phyloP scores from a whole-genome alignment of 208 protist genomes.

The Trypanosoma mega region DNA sequence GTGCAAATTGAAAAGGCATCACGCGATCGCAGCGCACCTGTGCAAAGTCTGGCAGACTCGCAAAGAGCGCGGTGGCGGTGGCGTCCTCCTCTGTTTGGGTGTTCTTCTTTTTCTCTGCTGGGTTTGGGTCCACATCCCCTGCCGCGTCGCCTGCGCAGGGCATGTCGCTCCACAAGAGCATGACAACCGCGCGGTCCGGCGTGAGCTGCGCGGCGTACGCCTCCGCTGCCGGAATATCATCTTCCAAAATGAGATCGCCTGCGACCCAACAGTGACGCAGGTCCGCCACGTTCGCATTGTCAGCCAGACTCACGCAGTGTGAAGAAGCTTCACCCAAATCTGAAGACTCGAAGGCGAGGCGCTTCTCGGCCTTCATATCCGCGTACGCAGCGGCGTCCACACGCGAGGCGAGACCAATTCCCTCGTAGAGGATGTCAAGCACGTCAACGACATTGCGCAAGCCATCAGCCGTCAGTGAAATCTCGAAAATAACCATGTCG shows the following conservation, averaged over 20 bases:
- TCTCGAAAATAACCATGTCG: slow-evolving; percentile 38
- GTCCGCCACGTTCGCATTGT: slow-evolving; percentile 38
- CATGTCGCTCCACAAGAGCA: slow-evolving; percentile 59
- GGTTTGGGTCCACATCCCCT: slow-evolving; percentile 3
- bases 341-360: slow-evolving; percentile 53
- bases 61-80: slow-evolving; percentile 32
- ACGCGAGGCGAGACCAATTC: slow-evolving; percentile 48
- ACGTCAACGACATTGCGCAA: slow-evolving; percentile 51
- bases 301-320: slow-evolving; percentile 49
- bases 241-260: slow-evolving; percentile 42
- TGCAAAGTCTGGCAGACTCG: slow-evolving; percentile 51
- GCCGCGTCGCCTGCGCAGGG: slow-evolving; percentile 21
- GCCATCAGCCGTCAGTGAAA: slow-evolving; percentile 59
- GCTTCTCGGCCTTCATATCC: slow-evolving; percentile 57
- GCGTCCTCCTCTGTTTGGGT: slow-evolving; percentile 3
- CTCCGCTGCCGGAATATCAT: slow-evolving; percentile 44
- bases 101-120: slow-evolving; percentile 6
- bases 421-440: slow-evolving; percentile 57
- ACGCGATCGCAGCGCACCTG: slow-evolving; percentile 29
- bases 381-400: slow-evolving; percentile 56
- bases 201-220: slow-evolving; percentile 51
- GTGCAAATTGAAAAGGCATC: slow-evolving; percentile 38
- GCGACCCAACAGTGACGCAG: slow-evolving; percentile 55
- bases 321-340: slow-evolving; percentile 31
- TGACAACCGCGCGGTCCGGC: slow-evolving; percentile 47